phyloP scores from a whole-genome alignment of 306 rosid genomes.

The Dryas alaskensis region DNA sequence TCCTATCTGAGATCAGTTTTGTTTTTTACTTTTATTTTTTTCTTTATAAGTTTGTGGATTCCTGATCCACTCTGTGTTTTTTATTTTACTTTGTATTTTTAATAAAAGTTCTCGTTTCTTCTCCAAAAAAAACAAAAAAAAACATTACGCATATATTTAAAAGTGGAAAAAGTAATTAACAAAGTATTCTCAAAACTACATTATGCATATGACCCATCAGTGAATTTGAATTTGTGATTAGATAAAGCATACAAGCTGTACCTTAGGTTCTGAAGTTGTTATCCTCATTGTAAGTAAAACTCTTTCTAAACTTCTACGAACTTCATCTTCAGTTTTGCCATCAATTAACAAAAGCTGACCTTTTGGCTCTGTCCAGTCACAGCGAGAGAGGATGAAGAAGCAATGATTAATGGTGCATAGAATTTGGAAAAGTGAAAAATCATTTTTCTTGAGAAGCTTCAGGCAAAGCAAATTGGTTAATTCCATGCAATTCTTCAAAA shows the following conservation, averaged over 20 bases:
- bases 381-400: slow-evolving; percentile 11
- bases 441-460: background rate
- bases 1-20: too few relatives aligned
- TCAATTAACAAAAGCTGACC: slow-evolving; percentile 92
- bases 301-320: slow-evolving; percentile 82
- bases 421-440: background rate
- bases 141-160: too few relatives aligned
- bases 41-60: too few relatives aligned
- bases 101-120: too few relatives aligned
- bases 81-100: too few relatives aligned
- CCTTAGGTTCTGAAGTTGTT: slow-evolving; percentile 93
- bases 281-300: slow-evolving; percentile 89
- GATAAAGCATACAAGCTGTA: slow-evolving; percentile 31
- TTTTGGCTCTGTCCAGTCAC: slow-evolving; percentile 70
- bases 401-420: background rate
- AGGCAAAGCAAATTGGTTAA: background rate
- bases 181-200: background rate
- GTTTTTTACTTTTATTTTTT: too few relatives aligned
- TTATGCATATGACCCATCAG: background rate
- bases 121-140: too few relatives aligned
- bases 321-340: slow-evolving; percentile 91
- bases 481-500: background rate
- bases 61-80: too few relatives aligned
- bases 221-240: slow-evolving; percentile 19
- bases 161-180: too few relatives aligned